phyloP scores from a whole-genome alignment of 2,329 filamentous ascomycete genomes.

The Penicillium occitanis region DNA sequence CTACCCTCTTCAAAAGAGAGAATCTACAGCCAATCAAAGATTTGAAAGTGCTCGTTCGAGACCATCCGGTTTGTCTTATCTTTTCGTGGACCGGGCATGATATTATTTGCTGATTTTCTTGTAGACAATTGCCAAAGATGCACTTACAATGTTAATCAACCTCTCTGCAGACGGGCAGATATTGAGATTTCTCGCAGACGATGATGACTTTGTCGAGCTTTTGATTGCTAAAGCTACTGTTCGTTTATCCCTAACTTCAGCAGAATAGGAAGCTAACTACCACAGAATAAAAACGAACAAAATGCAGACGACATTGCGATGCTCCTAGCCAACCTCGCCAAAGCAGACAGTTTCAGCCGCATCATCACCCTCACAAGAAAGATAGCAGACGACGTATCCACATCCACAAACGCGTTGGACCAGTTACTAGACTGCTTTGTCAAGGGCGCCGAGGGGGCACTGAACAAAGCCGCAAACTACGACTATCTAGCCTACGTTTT shows the following conservation, averaged over 20 bases:
- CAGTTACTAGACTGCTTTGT: slow-evolving; percentile 96
- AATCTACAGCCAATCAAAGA: slow-evolving; percentile 78
- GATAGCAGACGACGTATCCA: slow-evolving; percentile 57
- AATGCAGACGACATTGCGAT: slow-evolving; percentile 85
- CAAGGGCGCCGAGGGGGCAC: slow-evolving; percentile 76
- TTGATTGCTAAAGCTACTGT: slow-evolving; percentile 72
- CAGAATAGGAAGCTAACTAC: slow-evolving; percentile 3
- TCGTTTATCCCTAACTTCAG: slow-evolving; percentile 37
- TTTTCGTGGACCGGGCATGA: not conserved
- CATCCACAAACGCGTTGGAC: slow-evolving; percentile 73
- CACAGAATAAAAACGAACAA: slow-evolving; percentile 59
- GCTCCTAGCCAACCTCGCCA: slow-evolving; percentile 88
- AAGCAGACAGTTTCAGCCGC: slow-evolving; percentile 70
- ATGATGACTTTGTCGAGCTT: slow-evolving; percentile 77
- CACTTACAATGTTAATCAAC: slow-evolving; percentile 73
- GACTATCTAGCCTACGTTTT: slow-evolving; percentile 95
- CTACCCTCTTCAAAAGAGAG: slow-evolving; percentile 78
- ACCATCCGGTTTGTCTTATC: slow-evolving; percentile 66
- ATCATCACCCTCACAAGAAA: slow-evolving; percentile 64
- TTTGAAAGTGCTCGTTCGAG: slow-evolving; percentile 80
- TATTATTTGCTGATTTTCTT: not conserved
- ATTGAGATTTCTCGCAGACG: slow-evolving; percentile 68
- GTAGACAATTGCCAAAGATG: slow-evolving; percentile 88
- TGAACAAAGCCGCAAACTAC: slow-evolving; percentile 82
- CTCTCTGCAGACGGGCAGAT: slow-evolving; percentile 82